Base-by-base conservation (phyloP, 2,329 filamentous ascomycete genomes). In the Chaetomiaceae sp. region DNA sequence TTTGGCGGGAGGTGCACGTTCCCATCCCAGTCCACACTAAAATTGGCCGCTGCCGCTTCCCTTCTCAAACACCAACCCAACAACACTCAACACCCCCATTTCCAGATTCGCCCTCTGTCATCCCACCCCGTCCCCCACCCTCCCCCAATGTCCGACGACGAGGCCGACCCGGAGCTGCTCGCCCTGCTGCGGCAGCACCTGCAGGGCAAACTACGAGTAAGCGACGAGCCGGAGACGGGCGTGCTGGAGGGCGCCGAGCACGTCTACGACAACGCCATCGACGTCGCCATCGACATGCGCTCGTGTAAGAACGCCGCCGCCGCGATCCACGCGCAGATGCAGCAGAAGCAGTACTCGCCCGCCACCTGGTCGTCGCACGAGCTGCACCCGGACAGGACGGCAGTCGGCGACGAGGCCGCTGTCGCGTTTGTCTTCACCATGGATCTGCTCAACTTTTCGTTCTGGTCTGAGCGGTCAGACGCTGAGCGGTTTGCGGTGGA, bases 391-490 rank as follows among this genome's bases (percentile, higher is more conserved):
- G 27, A 42, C 30, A 10, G 29, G 14, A 10, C 9, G 3, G 86
- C 90, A 63, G 60, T 78, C 34, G 88, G 88, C 60, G 83, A 94
- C 61, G 86, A 88, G 60, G 75, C 68, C 41, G 90, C 88, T 0
- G 80, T 95, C 18, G 84, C 87, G 53, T 97, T 98, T 63, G 91
- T 98, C 58, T 97, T 98, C 64, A 88, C 87, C 17, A 95, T 98
- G 88, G 93, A 98, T 63, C 66, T 98, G 22, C 71, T 98, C 41
- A 98, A 98, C 63, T 98, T 97, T 62, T 94, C 84, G 18, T 98
- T 98, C 65, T 98, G 93, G 93, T 94, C 88, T 12, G 83, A 87
- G 42, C 62, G 68, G 36, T 65, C 72, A 0, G 82, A 86, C 10
- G 75, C 81, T 5, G 81, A 91, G 58, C 76, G 88, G 10, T 98